Conservation (phyloP, 2,329 filamentous ascomycete species). For the Pleurostoma richardsiae region DNA sequence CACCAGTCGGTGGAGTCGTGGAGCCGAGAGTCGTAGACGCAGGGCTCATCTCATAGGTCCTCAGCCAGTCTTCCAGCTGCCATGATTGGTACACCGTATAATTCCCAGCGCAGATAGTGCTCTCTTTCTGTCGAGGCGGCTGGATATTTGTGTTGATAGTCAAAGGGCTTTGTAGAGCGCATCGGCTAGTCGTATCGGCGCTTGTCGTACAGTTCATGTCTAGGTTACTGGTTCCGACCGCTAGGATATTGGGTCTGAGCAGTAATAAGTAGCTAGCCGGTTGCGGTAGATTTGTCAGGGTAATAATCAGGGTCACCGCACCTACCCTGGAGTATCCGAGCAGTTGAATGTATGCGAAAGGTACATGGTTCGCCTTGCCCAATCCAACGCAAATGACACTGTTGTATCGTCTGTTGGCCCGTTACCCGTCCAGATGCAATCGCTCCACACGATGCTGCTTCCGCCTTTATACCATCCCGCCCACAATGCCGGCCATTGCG, state of each 20-base stretch:
- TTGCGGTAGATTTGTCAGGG: background rate
- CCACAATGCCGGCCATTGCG: slow-evolving; percentile 26
- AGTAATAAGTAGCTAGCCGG: too few species aligned
- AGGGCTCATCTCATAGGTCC: slow-evolving; percentile 18
- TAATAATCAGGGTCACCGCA: background rate
- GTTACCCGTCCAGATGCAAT: slow-evolving; percentile 29
- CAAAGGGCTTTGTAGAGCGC: slow-evolving; percentile 13
- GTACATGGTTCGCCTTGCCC: slow-evolving; percentile 24
- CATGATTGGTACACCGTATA: slow-evolving; percentile 22
- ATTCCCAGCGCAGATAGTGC: slow-evolving; percentile 15
- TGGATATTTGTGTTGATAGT: slow-evolving; percentile 13
- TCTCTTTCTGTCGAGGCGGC: slow-evolving; percentile 5
- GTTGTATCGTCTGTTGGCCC: slow-evolving; percentile 21
- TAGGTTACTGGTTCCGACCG: slow-evolving; percentile 19
- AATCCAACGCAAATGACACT: slow-evolving; percentile 25
- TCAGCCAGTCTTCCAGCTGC: slow-evolving; percentile 23
- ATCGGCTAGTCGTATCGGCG: slow-evolving; percentile 14
- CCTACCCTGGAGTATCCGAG: slow-evolving; percentile 18
- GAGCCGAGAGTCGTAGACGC: slow-evolving; percentile 10
- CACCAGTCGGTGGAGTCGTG: slow-evolving; percentile 7
- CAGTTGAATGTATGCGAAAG: slow-evolving; percentile 26
- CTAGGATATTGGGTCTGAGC: slow-evolving; percentile 19
- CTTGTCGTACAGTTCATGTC: slow-evolving; percentile 20
- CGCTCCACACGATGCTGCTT: slow-evolving; percentile 24
- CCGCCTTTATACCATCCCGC: slow-evolving; percentile 21